phyloP scores from a whole-genome alignment of 1,139 yeast species.

The Blastobotrys elegans region DNA sequence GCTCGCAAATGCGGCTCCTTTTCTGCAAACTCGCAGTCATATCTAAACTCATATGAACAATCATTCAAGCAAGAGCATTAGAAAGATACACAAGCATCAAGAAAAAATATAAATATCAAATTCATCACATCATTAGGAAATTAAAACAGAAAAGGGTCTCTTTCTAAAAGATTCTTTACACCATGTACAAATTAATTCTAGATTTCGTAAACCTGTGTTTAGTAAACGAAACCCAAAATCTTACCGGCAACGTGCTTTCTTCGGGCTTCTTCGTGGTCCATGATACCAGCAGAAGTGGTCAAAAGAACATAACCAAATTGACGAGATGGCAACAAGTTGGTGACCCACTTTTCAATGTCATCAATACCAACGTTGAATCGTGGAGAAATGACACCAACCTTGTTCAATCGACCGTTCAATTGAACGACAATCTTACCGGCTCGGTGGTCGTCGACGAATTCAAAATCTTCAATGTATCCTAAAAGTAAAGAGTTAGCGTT shows the following conservation, averaged over 20 bases:
- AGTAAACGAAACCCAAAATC: slow-evolving; percentile 94
- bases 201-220: slow-evolving; percentile 26
- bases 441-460: slow-evolving; percentile 98
- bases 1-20: slow-evolving; percentile 29
- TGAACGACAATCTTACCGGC: slow-evolving; percentile 96
- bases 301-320: slow-evolving; percentile 96
- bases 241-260: slow-evolving; percentile 99
- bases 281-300: slow-evolving; percentile 98
- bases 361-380: slow-evolving; percentile 92
- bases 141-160: background rate
- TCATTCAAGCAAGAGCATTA: slow-evolving; percentile 5
- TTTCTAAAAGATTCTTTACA: background rate
- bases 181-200: too few species aligned
- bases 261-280: slow-evolving; percentile 99
- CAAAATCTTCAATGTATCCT: slow-evolving; percentile 98
- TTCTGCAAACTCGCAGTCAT: slow-evolving; percentile 20
- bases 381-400: slow-evolving; percentile 97
- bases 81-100: background rate
- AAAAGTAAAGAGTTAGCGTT: slow-evolving; percentile 23
- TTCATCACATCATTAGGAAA: background rate
- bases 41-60: slow-evolving; percentile 19
- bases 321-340: slow-evolving; percentile 95
- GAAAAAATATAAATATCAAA: background rate
- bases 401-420: slow-evolving; percentile 96
- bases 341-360: slow-evolving; percentile 98